These are phyloP conservation scores for Barnettozyma botsteinii DNA, from an alignment of 805 yeast species.

Conservation along the genomic window DNA sequence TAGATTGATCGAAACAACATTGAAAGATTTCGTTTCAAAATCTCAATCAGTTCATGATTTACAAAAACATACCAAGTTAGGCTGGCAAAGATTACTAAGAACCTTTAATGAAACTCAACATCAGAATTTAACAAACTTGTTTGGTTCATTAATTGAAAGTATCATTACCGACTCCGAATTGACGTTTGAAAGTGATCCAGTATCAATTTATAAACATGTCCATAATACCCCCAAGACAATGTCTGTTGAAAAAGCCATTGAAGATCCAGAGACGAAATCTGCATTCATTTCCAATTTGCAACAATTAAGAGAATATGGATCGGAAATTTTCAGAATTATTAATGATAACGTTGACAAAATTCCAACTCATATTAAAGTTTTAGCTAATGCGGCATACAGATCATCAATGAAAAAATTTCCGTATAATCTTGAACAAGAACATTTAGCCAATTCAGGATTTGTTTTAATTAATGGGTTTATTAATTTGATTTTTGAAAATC, in stretches of 20 bases:
- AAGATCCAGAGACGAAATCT: constrained; percentile 65
- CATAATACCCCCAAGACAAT: constrained; percentile 34
- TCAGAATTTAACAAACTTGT: constrained; percentile 26
- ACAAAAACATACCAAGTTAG: constrained; percentile 16
- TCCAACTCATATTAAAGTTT: constrained; percentile 52
- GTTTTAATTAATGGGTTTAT: constrained; percentile 50
- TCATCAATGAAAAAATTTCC: constrained; percentile 44
- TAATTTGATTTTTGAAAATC: constrained; percentile 40
- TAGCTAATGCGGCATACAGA: constrained; percentile 44
- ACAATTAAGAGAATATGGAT: constrained; percentile 62
- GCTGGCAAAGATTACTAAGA: constrained; percentile 41
- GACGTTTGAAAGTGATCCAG: constrained; percentile 79
- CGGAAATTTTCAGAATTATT: constrained; percentile 52
- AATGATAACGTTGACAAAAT: constrained; percentile 37
- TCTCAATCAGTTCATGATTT: constrained; percentile 27
- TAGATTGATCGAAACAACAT: constrained; percentile 21
- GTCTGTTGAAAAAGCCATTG: constrained; percentile 66
- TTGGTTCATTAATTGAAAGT: constrained; percentile 34
- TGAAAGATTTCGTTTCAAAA: constrained; percentile 32
- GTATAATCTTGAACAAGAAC: constrained; percentile 51
- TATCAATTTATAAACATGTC: constrained; percentile 42
- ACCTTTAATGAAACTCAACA: constrained; percentile 36
- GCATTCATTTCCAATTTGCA: constrained; percentile 72
- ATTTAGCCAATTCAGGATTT: constrained; percentile 64
- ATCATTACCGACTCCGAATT: constrained; percentile 33